phyloP scores from a whole-genome alignment of 257 asterid species.

The Asclepias syriaca region DNA sequence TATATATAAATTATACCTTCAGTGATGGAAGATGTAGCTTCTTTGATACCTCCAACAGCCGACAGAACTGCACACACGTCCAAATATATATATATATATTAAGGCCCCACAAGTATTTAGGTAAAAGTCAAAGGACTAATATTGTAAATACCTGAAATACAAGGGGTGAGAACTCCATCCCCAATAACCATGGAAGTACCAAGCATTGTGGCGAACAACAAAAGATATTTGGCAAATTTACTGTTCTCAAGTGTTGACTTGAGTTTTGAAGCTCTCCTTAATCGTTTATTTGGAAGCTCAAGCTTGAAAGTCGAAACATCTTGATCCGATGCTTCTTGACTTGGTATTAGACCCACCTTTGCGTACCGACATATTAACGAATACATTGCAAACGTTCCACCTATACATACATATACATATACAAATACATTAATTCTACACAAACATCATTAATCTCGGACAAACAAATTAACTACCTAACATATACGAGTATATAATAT shows the following conservation, averaged over 20 bases:
- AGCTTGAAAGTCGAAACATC: slow-evolving; percentile 53
- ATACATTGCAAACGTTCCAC: slow-evolving; percentile 78
- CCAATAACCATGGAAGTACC: slow-evolving; percentile 91
- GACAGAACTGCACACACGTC: slow-evolving; percentile 46
- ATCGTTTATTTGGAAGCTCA: slow-evolving; percentile 40
- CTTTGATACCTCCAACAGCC: slow-evolving; percentile 64
- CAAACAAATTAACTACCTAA: no score
- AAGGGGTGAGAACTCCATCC: slow-evolving; percentile 76
- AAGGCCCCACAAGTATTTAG: no score
- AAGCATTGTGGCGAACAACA: slow-evolving; percentile 53
- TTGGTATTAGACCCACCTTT: slow-evolving; percentile 60
- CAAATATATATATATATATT: neutral
- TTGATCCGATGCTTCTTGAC: slow-evolving; percentile 58
- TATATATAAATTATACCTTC: slow-evolving; percentile 22
- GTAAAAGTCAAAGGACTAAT: no score
- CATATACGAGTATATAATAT: no score
- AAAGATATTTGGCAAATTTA: slow-evolving; percentile 36
- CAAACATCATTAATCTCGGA: neutral
- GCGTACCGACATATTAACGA: slow-evolving; percentile 71
- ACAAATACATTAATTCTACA: no score
- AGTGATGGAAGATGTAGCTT: slow-evolving; percentile 31
- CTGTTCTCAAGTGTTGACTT: slow-evolving; percentile 50
- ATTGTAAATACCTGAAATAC: slow-evolving; percentile 48
- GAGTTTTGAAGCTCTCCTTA: slow-evolving; percentile 42
- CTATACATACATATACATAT: slow-evolving; percentile 16